phyloP scores from a whole-genome alignment of 1,284 basidiomycete species.

The Cryptococcus jaspeensis region DNA sequence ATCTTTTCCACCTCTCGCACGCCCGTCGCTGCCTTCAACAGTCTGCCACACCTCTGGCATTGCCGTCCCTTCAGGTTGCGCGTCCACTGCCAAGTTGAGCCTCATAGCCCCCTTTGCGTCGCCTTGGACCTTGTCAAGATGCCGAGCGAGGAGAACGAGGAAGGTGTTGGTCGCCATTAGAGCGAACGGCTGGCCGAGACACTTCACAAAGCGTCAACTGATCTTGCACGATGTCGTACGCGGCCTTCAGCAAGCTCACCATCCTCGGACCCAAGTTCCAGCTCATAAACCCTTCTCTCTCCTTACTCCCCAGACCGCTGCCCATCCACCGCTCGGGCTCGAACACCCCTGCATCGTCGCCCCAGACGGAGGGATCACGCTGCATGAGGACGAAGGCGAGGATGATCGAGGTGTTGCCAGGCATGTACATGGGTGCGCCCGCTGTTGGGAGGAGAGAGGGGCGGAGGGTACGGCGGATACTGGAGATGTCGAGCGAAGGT shows the following conservation, averaged over 20 bases:
- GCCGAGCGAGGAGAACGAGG: slow-evolving; percentile 25
- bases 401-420: slow-evolving; percentile 39
- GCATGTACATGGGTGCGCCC: slow-evolving; percentile 32
- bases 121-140: slow-evolving; percentile 10
- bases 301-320: slow-evolving; percentile 13
- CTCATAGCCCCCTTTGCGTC: no score
- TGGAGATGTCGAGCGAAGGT: slow-evolving; percentile 4
- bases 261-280: slow-evolving; percentile 43
- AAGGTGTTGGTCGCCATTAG: slow-evolving; percentile 30
- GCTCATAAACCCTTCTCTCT: slow-evolving; percentile 32
- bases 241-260: slow-evolving; percentile 17
- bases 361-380: slow-evolving; percentile 32
- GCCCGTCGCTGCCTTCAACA: slow-evolving; percentile 21
- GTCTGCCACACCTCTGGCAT: slow-evolving; percentile 31
- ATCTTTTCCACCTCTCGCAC: slow-evolving; percentile 31
- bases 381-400: slow-evolving; percentile 34
- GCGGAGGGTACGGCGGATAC: slow-evolving; percentile 36
- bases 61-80: slow-evolving; percentile 17
- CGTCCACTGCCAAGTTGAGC: slow-evolving; percentile 21
- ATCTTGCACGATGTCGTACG: neutral
- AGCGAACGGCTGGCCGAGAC: slow-evolving; percentile 40
- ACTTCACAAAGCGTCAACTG: slow-evolving; percentile 19
- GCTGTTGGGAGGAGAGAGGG: slow-evolving; percentile 31
- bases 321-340: slow-evolving; percentile 31
- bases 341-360: slow-evolving; percentile 35